Percentiles rank a stretch among this genome's conserved stretches.
Conservation (phyloP, 139 green algal species). For the Chlamydomonas eustigma region DNA sequence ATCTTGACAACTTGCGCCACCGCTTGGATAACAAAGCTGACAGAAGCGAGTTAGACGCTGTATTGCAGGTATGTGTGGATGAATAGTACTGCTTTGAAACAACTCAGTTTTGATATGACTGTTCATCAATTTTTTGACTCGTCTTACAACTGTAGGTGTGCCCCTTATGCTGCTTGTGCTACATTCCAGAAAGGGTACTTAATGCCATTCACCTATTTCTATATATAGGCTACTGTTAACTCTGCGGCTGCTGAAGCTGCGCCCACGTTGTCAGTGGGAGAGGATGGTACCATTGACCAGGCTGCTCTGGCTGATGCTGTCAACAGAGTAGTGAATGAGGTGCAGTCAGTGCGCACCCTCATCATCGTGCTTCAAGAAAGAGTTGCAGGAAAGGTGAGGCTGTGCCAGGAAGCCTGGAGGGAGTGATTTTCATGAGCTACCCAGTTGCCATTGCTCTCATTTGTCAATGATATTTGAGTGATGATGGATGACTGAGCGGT, state of each 20-base stretch:
- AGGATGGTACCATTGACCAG: neutral
- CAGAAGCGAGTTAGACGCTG: neutral
- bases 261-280: neutral
- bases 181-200: too few relatives aligned
- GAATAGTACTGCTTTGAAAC: too few relatives aligned
- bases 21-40: neutral
- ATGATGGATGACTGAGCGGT: too few relatives aligned
- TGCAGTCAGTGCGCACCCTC: neutral
- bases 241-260: neutral
- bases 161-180: too few relatives aligned
- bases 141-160: too few relatives aligned
- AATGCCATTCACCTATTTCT: too few relatives aligned
- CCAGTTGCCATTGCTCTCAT: too few relatives aligned
- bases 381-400: neutral
- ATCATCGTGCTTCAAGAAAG: neutral
- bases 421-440: too few relatives aligned
- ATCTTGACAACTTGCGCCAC: neutral
- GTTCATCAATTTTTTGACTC: too few relatives aligned
- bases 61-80: neutral
- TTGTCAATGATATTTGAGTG: too few relatives aligned
- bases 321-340: neutral
- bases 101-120: too few relatives aligned
- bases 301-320: neutral
- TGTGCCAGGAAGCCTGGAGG: neutral
- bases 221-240: too few relatives aligned